Base-by-base conservation (phyloP, 371 early-diverging fungal genomes). In the Mortierella sp. region DNA sequence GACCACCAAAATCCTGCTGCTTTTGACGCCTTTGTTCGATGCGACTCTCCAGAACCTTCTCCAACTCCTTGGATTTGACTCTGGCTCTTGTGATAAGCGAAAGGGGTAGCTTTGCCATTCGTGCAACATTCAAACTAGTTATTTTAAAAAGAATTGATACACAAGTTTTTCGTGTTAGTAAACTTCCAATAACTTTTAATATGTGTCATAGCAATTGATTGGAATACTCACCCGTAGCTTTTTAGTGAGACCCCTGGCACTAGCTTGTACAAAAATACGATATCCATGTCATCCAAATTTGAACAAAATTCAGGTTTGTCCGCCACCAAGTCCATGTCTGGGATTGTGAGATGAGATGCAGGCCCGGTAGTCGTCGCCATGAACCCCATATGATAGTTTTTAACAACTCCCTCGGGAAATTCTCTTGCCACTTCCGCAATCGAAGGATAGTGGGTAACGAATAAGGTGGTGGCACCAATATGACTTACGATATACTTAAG, bases 391-490 rank as follows among this genome's bases (percentile, higher is more conserved):
- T 94, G 92, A 29, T 83, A 88, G 45, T 90, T 89, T 31, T 81
- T 67, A 22, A 89, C 83, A 2, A 76, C 68, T 0, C 78, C 64
- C 6, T 81, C 78, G 0, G 85, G 74, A 49, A 83, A 87, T 58
- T 84, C 83, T 0, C 72, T 77, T 22, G 88, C 86, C 17, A 89
- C 65, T 42, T 83, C 75, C 0, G 89, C 85, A 28, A 91, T 67
- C 1, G 86, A 87, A 0, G 93, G 97, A 79, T 97, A 99, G 85
- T 99, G 99, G 0, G 99, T 99, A 26, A 98, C 96, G 88, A 98
- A 97, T 12, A 98, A 69, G 0, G 92, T 89, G 10, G 65, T 64
- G 15, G 84, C 73, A 7, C 68, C 56, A 32, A 78, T 79, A 19
- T 66, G 59, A 15, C 85, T 69, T 47, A 93, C 89, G 23, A 99